A percentile compares a stretch with the other conserved stretches of the same genome.
phyloP scores from a whole-genome alignment of 2,329 filamentous ascomycete species.

The Talaromyces rugulosus region DNA sequence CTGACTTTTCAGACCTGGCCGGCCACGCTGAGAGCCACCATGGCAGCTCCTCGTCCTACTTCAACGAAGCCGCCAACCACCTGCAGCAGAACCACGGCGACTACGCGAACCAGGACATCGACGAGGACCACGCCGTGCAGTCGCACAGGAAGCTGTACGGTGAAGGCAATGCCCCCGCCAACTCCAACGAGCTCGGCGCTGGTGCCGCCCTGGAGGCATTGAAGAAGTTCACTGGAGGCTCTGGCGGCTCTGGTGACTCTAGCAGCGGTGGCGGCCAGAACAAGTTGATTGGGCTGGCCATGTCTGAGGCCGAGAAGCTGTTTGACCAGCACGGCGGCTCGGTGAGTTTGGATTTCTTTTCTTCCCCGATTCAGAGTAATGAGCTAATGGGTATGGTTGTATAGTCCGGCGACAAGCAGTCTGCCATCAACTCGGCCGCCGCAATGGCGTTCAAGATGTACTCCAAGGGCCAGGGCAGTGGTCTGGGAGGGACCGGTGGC shows the following conservation, averaged over 20 bases:
- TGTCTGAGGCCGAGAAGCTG: constrained; percentile 81
- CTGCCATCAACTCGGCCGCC: constrained; percentile 70
- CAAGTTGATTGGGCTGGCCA: constrained; percentile 77
- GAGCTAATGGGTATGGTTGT: constrained; percentile 5
- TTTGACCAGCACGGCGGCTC: constrained; percentile 62
- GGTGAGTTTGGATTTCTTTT: constrained; percentile 31
- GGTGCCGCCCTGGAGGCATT: constrained; percentile 54
- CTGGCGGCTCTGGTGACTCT: constrained; percentile 34
- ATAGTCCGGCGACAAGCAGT: constrained; percentile 68
- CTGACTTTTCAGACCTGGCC: constrained; percentile 16
- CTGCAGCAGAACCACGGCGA: constrained; percentile 50
- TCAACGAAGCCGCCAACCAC: constrained; percentile 54
- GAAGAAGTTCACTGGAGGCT: constrained; percentile 66
- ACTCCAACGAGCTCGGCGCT: constrained; percentile 36
- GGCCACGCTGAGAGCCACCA: constrained; percentile 53
- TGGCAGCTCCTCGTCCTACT: constrained; percentile 45
- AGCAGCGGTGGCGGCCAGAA: constrained; percentile 59
- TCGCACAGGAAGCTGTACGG: constrained; percentile 74
- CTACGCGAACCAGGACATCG: constrained; percentile 48
- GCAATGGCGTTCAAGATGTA: constrained; percentile 91
- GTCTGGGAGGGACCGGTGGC: constrained; percentile 43
- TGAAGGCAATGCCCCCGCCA: constrained; percentile 42
- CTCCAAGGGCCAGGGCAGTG: constrained; percentile 66
- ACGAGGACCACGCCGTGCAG: constrained; percentile 64
- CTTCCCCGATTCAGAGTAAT: constrained; percentile 2